Conservation (phyloP, 2,329 filamentous ascomycete genomes). For the Daldinia eschscholtzii region DNA sequence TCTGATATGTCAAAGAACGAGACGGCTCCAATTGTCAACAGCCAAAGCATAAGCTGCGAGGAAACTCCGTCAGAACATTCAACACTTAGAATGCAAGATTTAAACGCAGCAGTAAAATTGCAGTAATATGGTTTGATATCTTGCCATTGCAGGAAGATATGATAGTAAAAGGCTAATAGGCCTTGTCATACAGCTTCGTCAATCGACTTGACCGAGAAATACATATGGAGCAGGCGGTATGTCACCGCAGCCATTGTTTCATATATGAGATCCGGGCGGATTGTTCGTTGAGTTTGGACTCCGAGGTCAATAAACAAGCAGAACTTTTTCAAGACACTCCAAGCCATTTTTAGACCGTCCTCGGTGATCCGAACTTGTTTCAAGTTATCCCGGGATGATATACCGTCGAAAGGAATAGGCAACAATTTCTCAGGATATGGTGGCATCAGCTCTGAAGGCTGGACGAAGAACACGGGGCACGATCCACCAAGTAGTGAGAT, state of each 20-base stretch:
- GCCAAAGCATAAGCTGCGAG: background rate
- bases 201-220: background rate
- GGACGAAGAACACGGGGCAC: background rate
- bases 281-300: background rate
- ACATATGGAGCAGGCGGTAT: background rate
- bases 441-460: background rate
- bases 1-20: background rate
- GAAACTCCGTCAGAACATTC: background rate
- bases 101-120: background rate
- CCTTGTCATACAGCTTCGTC: background rate
- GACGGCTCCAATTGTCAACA: background rate
- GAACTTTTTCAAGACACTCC: background rate
- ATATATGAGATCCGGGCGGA: background rate
- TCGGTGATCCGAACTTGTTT: background rate
- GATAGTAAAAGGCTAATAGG: background rate
- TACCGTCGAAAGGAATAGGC: background rate
- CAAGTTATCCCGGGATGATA: background rate
- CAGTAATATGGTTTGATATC: background rate
- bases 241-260: constrained; percentile 1
- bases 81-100: background rate
- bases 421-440: background rate
- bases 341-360: background rate
- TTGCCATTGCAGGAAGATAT: background rate
- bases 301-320: background rate
- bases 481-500: background rate